These are phyloP conservation scores for Talaromyces sp. DNA, from an alignment of 2,329 filamentous ascomycete genomes.

Conservation along the genomic window DNA sequence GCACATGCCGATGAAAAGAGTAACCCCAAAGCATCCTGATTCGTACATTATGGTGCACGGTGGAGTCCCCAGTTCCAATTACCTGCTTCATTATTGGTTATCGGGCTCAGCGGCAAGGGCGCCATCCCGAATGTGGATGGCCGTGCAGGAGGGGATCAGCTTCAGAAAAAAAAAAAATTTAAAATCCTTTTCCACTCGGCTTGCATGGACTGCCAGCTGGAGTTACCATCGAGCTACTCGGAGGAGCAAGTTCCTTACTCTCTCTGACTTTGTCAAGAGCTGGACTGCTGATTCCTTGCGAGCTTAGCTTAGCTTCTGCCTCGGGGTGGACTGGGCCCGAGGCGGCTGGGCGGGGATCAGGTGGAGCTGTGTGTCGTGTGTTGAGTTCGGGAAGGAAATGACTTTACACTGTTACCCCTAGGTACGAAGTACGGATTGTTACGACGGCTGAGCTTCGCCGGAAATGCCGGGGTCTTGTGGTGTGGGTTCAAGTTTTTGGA, in stretches of 20 bases:
- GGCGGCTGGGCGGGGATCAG: slow-evolving; percentile 13
- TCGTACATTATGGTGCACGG: slow-evolving; percentile 7
- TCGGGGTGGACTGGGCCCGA: slow-evolving; percentile 5
- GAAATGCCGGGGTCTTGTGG: too few species aligned
- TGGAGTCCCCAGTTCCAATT: slow-evolving; percentile 16
- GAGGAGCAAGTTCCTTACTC: too few species aligned
- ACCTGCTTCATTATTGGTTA: slow-evolving; percentile 19
- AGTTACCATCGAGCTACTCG: too few species aligned
- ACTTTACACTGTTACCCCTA: not conserved
- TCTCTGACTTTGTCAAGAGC: too few species aligned
- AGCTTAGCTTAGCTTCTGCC: not conserved
- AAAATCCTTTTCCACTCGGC: not conserved
- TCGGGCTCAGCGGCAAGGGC: slow-evolving; percentile 17
- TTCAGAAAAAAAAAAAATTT: slow-evolving; percentile 3
- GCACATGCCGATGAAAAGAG: slow-evolving; percentile 25
- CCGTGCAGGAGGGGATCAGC: slow-evolving; percentile 22
- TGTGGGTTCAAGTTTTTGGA: too few species aligned
- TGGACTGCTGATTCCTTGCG: not conserved
- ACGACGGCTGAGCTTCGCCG: too few species aligned
- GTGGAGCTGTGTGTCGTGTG: slow-evolving; percentile 7
- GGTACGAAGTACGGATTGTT: too few species aligned
- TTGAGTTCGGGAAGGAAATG: not conserved
- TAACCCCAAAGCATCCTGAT: slow-evolving; percentile 28
- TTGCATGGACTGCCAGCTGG: too few species aligned
- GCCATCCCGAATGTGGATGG: slow-evolving; percentile 24